Evolutionary conservation across 2,329 filamentous ascomycete species (phyloP), one percentile per base, ranked within the genome.

Genomic region (Cladosporium sp.): DNA sequence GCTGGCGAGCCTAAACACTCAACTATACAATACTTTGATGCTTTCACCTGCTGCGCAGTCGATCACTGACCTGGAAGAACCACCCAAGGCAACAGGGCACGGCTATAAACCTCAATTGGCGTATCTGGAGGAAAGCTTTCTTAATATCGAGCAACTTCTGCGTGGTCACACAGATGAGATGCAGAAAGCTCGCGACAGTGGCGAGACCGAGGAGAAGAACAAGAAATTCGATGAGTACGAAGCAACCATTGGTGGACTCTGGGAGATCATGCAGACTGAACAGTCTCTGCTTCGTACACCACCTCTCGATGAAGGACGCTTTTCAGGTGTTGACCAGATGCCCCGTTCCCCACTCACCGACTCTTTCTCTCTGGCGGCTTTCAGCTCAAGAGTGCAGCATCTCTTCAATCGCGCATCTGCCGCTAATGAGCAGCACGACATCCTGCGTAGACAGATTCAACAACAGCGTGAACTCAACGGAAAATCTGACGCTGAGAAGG

Each of bases 401-500:
- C 77, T 97, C 4, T 90, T 91, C 68, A 80, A 81, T 39, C 88
- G 90, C 58, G 83, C 90, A n/a, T 88, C 86, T 17, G 83, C 83
- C 19, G 78, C 97, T 35, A 87, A 90, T 61, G 90, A 96, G 65
- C 92, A 97, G 70, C 95, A 96, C 70, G 84, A 85, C 49, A 92
- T 96, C 20, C 80, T 97, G 8, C 88, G 93, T 67, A 85, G 91
- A 42, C 92, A 97, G 71, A 93, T 97, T 67, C 93, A 96, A 75
- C 92, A 97, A 71, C 93, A 97, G 74, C 88, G 92, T 58, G 91
- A 96, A 68, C 82, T 97, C 58, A 96, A 96, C 74, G 91, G 82
- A 76, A 92, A 92, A 68, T 91, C 90, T 1, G 91, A 96, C 64
- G 79, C 77, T 13, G 73, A 82, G 63, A 77, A 80, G 56, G 68